A percentile compares a stretch with the other conserved stretches of the same genome.
Conservation (phyloP, 2,329 filamentous ascomycete genomes). For the Fusarium gaditjirri region DNA sequence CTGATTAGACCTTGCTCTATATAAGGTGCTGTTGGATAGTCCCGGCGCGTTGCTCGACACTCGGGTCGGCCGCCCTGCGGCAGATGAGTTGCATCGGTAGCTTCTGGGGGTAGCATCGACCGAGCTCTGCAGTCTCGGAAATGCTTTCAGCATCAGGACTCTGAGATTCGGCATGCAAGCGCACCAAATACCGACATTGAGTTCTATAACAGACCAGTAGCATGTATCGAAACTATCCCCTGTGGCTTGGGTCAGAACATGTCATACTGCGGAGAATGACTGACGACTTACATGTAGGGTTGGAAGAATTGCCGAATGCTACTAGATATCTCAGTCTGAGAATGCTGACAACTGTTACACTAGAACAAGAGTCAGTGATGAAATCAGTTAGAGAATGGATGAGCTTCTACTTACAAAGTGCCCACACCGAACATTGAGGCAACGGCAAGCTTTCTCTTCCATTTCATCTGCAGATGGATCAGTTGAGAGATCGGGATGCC, state of each 20-base stretch:
- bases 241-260: neutral
- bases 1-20: neutral
- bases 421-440: neutral
- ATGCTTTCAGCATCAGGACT: neutral
- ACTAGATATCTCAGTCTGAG: conserved; percentile 1
- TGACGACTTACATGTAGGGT: conserved; percentile 7
- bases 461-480: neutral
- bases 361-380: neutral
- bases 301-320: conserved; percentile 6
- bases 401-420: neutral
- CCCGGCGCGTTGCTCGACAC: neutral
- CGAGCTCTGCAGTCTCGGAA: neutral
- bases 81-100: neutral
- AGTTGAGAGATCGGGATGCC: neutral
- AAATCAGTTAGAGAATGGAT: accelerated
- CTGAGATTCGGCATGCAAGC: conserved; percentile 8
- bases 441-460: conserved; percentile 14
- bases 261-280: accelerated
- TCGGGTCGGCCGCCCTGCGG: neutral
- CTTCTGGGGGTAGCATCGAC: neutral
- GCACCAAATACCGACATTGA: conserved; percentile 7
- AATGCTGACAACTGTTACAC: conserved; percentile 14
- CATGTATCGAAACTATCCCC: conserved; percentile 13
- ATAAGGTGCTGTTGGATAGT: neutral
- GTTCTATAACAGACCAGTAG: conserved; percentile 16